Evolutionary conservation across 1,139 yeast genomes (phyloP).

Genomic region (Yamadazyma dushanensis): DNA sequence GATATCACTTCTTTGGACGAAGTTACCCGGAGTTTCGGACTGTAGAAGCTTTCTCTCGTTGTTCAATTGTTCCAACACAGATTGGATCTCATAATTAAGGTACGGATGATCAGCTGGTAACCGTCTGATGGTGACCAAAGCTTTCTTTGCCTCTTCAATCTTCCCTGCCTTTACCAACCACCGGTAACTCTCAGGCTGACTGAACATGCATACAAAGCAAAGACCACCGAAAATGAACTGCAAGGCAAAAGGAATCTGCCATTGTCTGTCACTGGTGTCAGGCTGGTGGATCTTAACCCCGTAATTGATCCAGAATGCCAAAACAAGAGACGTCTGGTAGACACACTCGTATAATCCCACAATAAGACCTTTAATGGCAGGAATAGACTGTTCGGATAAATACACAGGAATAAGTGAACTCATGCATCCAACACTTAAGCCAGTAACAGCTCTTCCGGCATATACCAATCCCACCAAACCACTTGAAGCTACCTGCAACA

Average conservation of each 20-base stretch:
- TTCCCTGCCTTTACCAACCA: constrained; percentile 15
- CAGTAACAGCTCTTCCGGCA: constrained; percentile 44
- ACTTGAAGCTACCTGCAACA: constrained; percentile 39
- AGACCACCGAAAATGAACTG: constrained; percentile 44
- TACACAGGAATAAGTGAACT: constrained; percentile 45
- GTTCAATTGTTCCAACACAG: constrained; percentile 26
- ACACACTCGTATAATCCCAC: constrained; percentile 43
- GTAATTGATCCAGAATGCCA: constrained; percentile 46
- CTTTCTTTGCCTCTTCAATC: constrained; percentile 20
- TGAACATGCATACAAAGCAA: constrained; percentile 36
- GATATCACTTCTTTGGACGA: constrained; percentile 13
- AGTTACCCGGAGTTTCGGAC: constrained; percentile 26
- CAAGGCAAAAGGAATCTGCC: constrained; percentile 46
- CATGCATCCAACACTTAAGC: constrained; percentile 41
- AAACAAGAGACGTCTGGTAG: constrained; percentile 45
- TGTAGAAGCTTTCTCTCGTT: constrained; percentile 20
- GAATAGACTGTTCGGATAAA: constrained; percentile 41
- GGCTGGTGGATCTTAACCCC: constrained; percentile 36
- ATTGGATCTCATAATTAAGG: constrained; percentile 26
- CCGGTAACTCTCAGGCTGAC: constrained; percentile 18
- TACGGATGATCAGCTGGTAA: constrained; percentile 29
- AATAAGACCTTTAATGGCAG: constrained; percentile 41
- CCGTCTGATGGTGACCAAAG: constrained; percentile 27
- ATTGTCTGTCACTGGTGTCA: constrained; percentile 27
- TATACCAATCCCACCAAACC: constrained; percentile 32